Evolutionary conservation across 2,329 filamentous ascomycete species (phyloP).

Genomic region (Fusarium sp.): DNA sequence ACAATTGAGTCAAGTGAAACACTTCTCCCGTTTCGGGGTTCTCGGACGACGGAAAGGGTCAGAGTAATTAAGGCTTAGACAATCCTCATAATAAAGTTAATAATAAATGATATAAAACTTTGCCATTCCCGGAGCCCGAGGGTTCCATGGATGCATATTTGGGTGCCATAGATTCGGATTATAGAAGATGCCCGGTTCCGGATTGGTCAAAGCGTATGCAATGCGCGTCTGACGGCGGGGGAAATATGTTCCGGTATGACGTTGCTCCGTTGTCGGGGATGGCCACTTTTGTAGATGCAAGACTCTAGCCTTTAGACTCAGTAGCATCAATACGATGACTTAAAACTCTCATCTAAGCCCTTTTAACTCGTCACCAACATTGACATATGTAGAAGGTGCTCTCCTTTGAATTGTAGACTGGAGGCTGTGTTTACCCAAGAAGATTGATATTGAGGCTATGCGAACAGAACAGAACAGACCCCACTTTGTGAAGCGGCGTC

Average conservation of each 20-base stretch:
- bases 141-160: neutral
- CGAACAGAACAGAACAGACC: neutral
- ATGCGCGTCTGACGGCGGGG: neutral
- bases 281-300: neutral
- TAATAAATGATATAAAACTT: no score
- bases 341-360: neutral
- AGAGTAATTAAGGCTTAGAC: neutral
- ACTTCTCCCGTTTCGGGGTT: neutral
- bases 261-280: neutral
- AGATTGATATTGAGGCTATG: neutral
- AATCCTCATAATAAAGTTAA: no score
- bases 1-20: no score
- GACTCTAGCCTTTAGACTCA: neutral
- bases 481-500: neutral
- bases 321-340: neutral
- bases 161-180: neutral
- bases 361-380: neutral
- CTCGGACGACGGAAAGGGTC: no score
- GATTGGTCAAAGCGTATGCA: neutral
- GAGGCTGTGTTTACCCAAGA: neutral
- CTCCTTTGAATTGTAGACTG: neutral
- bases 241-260: neutral
- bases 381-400: neutral
- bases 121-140: no score
- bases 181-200: neutral